Conservation (phyloP, 805 yeast species). For the Maudiozyma bulderi region DNA sequence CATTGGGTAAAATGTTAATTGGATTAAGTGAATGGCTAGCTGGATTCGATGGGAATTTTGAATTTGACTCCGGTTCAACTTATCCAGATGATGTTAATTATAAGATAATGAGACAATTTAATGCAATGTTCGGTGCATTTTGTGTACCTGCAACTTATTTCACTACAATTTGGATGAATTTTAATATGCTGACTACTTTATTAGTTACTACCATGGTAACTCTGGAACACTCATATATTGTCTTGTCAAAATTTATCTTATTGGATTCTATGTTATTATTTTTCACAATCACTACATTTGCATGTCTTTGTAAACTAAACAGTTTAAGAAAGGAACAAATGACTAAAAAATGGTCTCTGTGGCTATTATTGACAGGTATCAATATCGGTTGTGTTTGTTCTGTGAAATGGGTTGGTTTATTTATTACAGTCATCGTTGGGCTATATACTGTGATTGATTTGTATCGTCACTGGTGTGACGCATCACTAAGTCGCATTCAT, state of each 20-base stretch:
- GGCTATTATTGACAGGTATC: conserved; percentile 55
- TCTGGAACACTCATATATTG: conserved; percentile 73
- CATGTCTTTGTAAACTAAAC: conserved; percentile 63
- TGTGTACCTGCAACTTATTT: conserved; percentile 83
- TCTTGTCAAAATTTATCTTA: conserved; percentile 80
- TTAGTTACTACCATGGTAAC: conserved; percentile 70
- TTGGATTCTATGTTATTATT: conserved; percentile 86
- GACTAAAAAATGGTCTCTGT: conserved; percentile 59
- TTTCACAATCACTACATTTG: conserved; percentile 78
- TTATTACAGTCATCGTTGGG: conserved; percentile 53
- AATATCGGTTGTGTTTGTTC: conserved; percentile 78
- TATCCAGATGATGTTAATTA: conserved; percentile 75
- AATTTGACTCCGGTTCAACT: conserved; percentile 69
- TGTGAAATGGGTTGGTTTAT: conserved; percentile 79
- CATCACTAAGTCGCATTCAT: conserved; percentile 18
- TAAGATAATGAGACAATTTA: conserved; percentile 79
- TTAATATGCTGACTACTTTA: conserved; percentile 64
- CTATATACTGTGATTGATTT: conserved; percentile 48
- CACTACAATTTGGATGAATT: conserved; percentile 70
- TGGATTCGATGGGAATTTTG: conserved; percentile 82
- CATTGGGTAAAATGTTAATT: conserved; percentile 86
- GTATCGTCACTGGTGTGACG: conserved; percentile 33
- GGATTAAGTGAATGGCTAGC: conserved; percentile 82
- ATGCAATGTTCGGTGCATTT: conserved; percentile 72
- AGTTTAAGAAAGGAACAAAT: conserved; percentile 45